A percentile compares a stretch with the other conserved stretches of the same genome.
Conservation (phyloP, 1,139 yeast species). For the Yamadazyma diddensiae region DNA sequence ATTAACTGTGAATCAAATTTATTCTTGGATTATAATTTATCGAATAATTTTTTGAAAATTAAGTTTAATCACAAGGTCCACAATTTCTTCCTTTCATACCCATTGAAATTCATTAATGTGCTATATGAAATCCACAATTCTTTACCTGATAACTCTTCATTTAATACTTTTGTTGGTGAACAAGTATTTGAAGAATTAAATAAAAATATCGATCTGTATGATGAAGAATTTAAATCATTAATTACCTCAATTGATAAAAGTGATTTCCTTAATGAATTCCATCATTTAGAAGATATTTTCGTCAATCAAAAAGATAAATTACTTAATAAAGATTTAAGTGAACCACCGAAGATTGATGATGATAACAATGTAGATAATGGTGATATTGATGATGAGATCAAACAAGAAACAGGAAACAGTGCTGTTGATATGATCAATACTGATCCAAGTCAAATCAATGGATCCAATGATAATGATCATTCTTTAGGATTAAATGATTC, state of each 20-base stretch:
- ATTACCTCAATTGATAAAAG: slow-evolving; percentile 22
- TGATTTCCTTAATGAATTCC: slow-evolving; percentile 32
- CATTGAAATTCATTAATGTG: slow-evolving; percentile 14
- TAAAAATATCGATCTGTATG: slow-evolving; percentile 16
- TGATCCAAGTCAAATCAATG: slow-evolving; percentile 1
- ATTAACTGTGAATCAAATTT: slow-evolving; percentile 21
- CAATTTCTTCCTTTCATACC: slow-evolving; percentile 16
- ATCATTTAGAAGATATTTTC: slow-evolving; percentile 23
- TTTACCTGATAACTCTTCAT: slow-evolving; percentile 15
- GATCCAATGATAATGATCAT: slow-evolving; percentile 1
- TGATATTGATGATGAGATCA: not conserved
- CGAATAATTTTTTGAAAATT: slow-evolving; percentile 25
- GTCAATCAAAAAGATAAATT: slow-evolving; percentile 11
- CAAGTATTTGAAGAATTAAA: slow-evolving; percentile 26
- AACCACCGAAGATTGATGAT: slow-evolving; percentile 3
- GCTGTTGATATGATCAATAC: slow-evolving; percentile 1
- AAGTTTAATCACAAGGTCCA: slow-evolving; percentile 26
- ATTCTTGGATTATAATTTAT: slow-evolving; percentile 25
- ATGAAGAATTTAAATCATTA: slow-evolving; percentile 20
- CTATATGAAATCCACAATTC: slow-evolving; percentile 17
- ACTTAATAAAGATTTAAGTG: slow-evolving; percentile 9
- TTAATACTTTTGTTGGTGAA: slow-evolving; percentile 21
- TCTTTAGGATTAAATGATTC: slow-evolving; percentile 1
- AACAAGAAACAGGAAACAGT: not conserved
- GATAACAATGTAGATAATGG: slow-evolving; percentile 4